Evolutionary conservation across 2,329 filamentous ascomycete genomes (phyloP).

Genomic region (Botryotinia narcissicola): DNA sequence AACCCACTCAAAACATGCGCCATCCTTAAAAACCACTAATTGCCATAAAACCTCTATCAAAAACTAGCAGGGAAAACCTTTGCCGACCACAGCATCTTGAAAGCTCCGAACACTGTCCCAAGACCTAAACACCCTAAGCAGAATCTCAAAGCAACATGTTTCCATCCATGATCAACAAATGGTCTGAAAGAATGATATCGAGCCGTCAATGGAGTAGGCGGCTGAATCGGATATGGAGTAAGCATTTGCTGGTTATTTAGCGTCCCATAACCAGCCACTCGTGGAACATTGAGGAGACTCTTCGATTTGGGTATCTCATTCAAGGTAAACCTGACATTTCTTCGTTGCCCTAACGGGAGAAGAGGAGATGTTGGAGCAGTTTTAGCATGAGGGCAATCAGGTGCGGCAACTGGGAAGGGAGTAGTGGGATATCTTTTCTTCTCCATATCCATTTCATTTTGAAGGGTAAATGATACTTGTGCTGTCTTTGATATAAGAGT

Average conservation of each 20-base stretch:
- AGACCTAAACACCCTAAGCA: conserved; percentile 1
- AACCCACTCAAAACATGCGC: not conserved
- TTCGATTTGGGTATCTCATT: not conserved
- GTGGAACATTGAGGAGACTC: not conserved
- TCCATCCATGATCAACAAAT: conserved; percentile 16
- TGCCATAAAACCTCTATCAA: not conserved
- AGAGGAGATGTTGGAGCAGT: not conserved
- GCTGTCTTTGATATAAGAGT: not conserved
- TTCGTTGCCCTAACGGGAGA: conserved; percentile 1
- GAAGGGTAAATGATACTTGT: not conserved
- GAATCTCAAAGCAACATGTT: not conserved
- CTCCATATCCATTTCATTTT: not conserved
- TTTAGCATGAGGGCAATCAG: not conserved
- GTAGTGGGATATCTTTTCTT: conserved; percentile 13
- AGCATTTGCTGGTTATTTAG: not conserved
- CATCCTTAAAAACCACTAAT: not conserved
- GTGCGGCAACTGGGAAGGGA: not conserved
- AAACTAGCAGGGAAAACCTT: not conserved
- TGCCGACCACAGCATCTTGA: not conserved
- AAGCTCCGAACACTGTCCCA: not conserved
- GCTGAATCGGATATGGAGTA: conserved; percentile 9
- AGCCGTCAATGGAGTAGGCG: conserved; percentile 12
- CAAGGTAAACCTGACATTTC: conserved; percentile 3
- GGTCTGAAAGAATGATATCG: conserved; percentile 15
- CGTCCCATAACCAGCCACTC: not conserved